Evolutionary conservation across 768 basidiomycete species (phyloP).

Genomic region (Pleurotus pulmonarius): DNA sequence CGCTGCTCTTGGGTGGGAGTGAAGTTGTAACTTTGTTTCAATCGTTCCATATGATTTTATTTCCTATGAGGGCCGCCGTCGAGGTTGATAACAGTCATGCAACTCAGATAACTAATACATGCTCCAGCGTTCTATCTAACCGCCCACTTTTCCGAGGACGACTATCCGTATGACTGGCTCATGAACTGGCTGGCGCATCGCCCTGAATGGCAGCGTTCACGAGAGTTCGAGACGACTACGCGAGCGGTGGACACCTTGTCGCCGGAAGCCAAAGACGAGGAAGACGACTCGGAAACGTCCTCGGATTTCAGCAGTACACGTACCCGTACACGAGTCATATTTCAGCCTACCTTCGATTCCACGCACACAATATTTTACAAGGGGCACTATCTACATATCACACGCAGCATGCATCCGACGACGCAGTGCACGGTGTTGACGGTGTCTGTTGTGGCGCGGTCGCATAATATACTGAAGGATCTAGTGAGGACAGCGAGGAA

Average conservation of each 20-base stretch:
- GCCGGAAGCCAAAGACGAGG: conserved; percentile 46
- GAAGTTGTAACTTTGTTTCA: too few relatives aligned
- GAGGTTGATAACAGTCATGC: not conserved
- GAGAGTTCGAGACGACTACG: conserved; percentile 87
- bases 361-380: conserved; percentile 87
- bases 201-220: conserved; percentile 83
- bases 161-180: conserved; percentile 88
- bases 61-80: too few relatives aligned
- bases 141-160: conserved; percentile 87
- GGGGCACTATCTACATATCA: conserved; percentile 80
- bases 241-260: conserved; percentile 63
- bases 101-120: not conserved
- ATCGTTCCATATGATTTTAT: too few relatives aligned
- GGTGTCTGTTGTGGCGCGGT: conserved; percentile 61
- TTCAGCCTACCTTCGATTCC: conserved; percentile 85
- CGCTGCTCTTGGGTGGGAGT: too few relatives aligned
- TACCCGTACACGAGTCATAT: conserved; percentile 76
- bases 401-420: conserved; percentile 34
- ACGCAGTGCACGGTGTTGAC: conserved; percentile 36
- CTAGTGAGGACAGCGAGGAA: conserved; percentile 88
- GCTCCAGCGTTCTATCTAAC: conserved; percentile 77
- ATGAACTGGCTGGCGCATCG: conserved; percentile 87
- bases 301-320: conserved; percentile 21
- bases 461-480: conserved; percentile 81
- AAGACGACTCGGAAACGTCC: conserved; percentile 33